Percentiles rank a stretch among this genome's conserved stretches.
phyloP scores from a whole-genome alignment of 306 rosid species.

The Herpetospermum pedunculosum region DNA sequence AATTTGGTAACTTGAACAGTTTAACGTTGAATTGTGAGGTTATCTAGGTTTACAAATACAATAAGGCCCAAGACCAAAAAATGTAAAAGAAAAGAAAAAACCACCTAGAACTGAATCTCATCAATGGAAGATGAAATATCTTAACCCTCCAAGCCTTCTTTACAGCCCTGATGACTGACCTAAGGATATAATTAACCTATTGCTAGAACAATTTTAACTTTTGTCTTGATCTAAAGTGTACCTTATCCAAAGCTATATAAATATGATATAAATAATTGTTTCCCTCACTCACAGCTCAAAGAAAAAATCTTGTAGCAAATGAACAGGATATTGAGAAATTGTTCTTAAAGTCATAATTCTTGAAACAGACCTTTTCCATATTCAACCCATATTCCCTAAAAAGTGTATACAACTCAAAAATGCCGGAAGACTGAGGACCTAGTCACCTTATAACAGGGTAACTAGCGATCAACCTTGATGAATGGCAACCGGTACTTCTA shows the following conservation, averaged over 20 bases:
- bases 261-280: background rate
- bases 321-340: background rate
- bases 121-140: background rate
- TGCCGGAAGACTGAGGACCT: background rate
- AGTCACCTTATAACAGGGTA: background rate
- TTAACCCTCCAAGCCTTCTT: background rate
- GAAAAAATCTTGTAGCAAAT: background rate
- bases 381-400: background rate
- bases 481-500: background rate
- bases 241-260: background rate
- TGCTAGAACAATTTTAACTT: background rate
- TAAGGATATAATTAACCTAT: background rate
- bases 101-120: background rate
- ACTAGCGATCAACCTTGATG: background rate
- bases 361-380: background rate
- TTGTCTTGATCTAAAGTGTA: background rate
- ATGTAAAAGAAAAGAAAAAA: too few relatives aligned
- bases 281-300: background rate
- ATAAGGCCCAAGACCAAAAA: background rate
- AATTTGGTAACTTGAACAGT: background rate
- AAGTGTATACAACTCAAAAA: background rate
- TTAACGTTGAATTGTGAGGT: background rate
- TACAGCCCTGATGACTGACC: background rate
- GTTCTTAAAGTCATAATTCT: background rate
- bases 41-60: background rate